These are phyloP conservation scores for Tolypocladium inflatum DNA, from an alignment of 2,329 filamentous ascomycete species.

Conservation along the genomic window DNA sequence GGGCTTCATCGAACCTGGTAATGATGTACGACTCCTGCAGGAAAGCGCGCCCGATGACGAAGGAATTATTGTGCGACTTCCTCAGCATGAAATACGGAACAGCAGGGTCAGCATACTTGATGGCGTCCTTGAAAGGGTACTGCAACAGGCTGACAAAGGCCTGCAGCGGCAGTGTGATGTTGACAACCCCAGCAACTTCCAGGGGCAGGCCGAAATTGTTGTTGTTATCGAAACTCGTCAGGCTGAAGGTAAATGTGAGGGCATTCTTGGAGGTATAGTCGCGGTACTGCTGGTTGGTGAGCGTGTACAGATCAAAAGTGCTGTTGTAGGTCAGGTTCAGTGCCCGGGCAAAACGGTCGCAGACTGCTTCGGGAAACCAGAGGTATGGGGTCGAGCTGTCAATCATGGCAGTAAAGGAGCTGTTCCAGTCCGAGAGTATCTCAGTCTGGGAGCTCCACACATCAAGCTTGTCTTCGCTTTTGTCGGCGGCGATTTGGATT, in stretches of 20 bases:
- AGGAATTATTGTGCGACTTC: constrained; percentile 39
- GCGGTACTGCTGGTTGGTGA: constrained; percentile 46
- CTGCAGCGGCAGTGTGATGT: constrained; percentile 43
- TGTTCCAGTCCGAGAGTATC: constrained; percentile 33
- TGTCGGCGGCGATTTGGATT: constrained; percentile 31
- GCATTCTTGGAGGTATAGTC: constrained; percentile 32
- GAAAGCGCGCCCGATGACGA: constrained; percentile 58
- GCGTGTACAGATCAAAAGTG: constrained; percentile 53
- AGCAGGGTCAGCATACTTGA: constrained; percentile 32
- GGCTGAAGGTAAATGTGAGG: constrained; percentile 46
- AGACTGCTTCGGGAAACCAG: constrained; percentile 51
- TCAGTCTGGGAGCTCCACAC: constrained; percentile 30
- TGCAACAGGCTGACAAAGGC: constrained; percentile 41
- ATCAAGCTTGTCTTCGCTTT: constrained; percentile 15
- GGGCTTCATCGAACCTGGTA: constrained; percentile 43
- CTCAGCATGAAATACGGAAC: constrained; percentile 59
- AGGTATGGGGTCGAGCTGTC: constrained; percentile 57
- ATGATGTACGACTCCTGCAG: constrained; percentile 59
- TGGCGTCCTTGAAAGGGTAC: constrained; percentile 36
- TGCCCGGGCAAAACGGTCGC: constrained; percentile 52
- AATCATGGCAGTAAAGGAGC: constrained; percentile 42
- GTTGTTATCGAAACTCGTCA: constrained; percentile 45
- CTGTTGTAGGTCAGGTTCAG: constrained; percentile 59
- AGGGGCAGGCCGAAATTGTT: constrained; percentile 41
- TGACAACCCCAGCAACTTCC: constrained; percentile 40